Evolutionary conservation across 257 asterid species (phyloP).

Genomic region (Perilla frutescens): DNA sequence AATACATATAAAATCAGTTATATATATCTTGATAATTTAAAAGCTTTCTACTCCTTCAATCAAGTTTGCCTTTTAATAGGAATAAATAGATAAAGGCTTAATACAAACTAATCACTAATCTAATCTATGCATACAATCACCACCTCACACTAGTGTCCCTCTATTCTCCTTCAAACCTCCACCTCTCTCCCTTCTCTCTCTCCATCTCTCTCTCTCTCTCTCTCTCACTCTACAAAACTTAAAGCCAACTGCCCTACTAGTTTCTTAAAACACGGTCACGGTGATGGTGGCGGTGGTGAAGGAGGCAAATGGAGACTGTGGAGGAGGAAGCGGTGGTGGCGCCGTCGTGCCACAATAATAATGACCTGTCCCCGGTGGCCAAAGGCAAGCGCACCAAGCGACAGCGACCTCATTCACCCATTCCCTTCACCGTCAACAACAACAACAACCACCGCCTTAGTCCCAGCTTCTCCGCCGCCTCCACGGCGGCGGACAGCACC

Average conservation of each 20-base stretch:
- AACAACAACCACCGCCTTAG: conserved; percentile 26
- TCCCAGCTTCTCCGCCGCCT: conserved; percentile 15
- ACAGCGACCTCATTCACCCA: conserved; percentile 43
- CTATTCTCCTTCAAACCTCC: conserved; percentile 40
- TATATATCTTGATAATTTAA: background rate
- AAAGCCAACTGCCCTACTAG: background rate
- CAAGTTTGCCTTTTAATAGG: conserved; percentile 27
- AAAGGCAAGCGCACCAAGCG: conserved; percentile 58
- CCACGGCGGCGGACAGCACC: conserved; percentile 31
- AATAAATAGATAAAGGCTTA: background rate
- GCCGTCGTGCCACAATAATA: conserved; percentile 33
- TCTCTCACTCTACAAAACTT: conserved; percentile 19
- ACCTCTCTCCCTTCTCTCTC: conserved; percentile 34
- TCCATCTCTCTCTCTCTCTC: conserved; percentile 20
- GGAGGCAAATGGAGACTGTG: conserved; percentile 44
- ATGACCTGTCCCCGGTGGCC: conserved; percentile 44
- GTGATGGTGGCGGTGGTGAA: conserved; percentile 52
- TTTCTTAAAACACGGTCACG: conserved; percentile 17
- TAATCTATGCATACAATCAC: conserved; percentile 34
- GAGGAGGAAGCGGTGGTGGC: conserved; percentile 35
- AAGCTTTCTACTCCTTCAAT: conserved; percentile 29
- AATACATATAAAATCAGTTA: background rate
- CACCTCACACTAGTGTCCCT: conserved; percentile 44
- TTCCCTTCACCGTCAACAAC: conserved; percentile 33
- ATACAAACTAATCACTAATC: conserved; percentile 30